These are phyloP conservation scores for Bondarzewia mesenterica DNA, from an alignment of 1,284 basidiomycete genomes.

Conservation along the genomic window DNA sequence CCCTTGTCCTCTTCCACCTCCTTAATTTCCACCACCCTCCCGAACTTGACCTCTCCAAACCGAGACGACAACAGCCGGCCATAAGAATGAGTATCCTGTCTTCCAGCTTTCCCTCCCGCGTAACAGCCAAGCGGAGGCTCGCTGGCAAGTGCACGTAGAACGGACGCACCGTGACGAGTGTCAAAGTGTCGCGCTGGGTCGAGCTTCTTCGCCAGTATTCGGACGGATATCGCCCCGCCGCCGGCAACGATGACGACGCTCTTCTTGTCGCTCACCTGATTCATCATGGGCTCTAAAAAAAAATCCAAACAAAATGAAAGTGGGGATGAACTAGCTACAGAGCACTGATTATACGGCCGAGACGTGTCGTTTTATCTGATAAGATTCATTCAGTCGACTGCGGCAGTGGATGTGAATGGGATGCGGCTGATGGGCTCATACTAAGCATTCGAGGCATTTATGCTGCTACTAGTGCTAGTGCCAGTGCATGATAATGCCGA, in stretches of 20 bases:
- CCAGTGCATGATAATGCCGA: no score
- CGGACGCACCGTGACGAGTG: constrained; percentile 25
- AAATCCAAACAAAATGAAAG: no score
- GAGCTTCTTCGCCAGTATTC: constrained; percentile 23
- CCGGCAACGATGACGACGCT: constrained; percentile 30
- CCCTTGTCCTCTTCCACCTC: neutral
- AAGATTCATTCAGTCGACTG: neutral
- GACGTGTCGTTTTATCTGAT: neutral
- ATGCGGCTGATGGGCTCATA: no score
- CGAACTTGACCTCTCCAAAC: constrained; percentile 20
- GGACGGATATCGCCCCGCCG: constrained; percentile 23
- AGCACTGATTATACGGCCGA: no score
- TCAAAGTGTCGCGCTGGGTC: constrained; percentile 22
- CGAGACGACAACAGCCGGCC: constrained; percentile 35
- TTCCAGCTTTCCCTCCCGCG: constrained; percentile 22
- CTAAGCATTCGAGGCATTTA: no score
- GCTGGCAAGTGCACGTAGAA: constrained; percentile 25
- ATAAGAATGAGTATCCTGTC: constrained; percentile 30
- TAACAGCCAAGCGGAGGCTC: constrained; percentile 23
- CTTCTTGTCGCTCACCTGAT: constrained; percentile 14
- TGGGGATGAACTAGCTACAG: no score
- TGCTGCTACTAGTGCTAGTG: no score
- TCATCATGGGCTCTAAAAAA: no score
- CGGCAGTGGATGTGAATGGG: no score
- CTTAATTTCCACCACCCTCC: neutral